A percentile compares a stretch with the other conserved stretches of the same genome.
Evolutionary conservation across 2,329 filamentous ascomycete species (phyloP).

Genomic region (Daldinia eschscholtzii): DNA sequence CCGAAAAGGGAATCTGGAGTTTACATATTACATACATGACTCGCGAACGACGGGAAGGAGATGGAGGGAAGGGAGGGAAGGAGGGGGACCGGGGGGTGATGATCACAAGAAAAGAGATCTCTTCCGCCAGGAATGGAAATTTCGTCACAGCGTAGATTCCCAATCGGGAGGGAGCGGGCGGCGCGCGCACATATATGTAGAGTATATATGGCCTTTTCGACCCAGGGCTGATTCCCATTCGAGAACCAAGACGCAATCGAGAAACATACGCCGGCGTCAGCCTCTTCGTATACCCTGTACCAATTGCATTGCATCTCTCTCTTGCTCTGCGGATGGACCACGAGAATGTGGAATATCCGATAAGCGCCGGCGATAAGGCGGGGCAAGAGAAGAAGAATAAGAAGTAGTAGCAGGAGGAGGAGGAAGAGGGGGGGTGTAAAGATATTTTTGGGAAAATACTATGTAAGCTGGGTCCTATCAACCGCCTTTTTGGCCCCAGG

Average conservation of each 20-base stretch:
- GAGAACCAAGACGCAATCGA: slow-evolving; percentile 9
- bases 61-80: neutral
- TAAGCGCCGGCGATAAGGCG: slow-evolving; percentile 37
- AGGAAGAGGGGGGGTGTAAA: neutral
- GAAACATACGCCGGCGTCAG: slow-evolving; percentile 11
- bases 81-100: slow-evolving; percentile 1
- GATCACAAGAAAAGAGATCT: slow-evolving; percentile 26
- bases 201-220: slow-evolving; percentile 6
- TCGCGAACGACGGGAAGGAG: slow-evolving; percentile 27
- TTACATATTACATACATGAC: slow-evolving; percentile 6
- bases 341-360: slow-evolving; percentile 30
- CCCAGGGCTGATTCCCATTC: slow-evolving; percentile 19
- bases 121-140: slow-evolving; percentile 38
- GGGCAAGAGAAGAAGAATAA: neutral
- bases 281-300: slow-evolving; percentile 16
- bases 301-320: neutral
- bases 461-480: slow-evolving; percentile 3
- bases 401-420: neutral
- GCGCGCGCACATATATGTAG: neutral
- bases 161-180: slow-evolving; percentile 33
- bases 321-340: neutral
- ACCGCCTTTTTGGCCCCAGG: neutral
- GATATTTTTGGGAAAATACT: slow-evolving; percentile 37
- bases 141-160: slow-evolving; percentile 24
- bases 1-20: slow-evolving; percentile 36